Base-by-base conservation (phyloP, 805 yeast genomes). In the Torulaspora franciscae region DNA sequence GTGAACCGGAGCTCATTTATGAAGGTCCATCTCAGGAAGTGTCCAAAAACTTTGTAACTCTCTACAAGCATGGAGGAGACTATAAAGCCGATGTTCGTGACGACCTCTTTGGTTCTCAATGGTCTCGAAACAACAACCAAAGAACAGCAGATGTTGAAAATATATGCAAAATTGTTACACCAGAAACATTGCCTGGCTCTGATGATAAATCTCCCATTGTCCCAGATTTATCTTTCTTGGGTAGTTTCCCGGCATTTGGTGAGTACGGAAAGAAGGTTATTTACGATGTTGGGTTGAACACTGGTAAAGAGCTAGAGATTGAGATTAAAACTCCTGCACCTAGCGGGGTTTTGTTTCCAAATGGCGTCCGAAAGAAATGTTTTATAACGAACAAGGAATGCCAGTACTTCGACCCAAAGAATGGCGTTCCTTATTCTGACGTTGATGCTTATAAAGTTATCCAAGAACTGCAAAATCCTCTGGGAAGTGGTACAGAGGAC, bases 401-500 rank as follows among this genome's bases (percentile, higher is more conserved):
- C 32, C 76, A 79, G 57, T 91, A 87, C 64, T 81, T 84, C 51
- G 98, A 91, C 69, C 98, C 98, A 0, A 74, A 78, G 29, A 80
- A 84, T 24, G 95, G 95, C 29, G 77, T 93, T 42, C 95, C 96
- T 1, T 93, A 93, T 65, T 75, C 82, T 40, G 83, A 82, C 51
- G 85, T 88, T 49, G 90, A 84, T 37, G 82, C 91, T n/a, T 88
- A 81, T 61, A 80, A 77, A 54, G 72, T 83, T 23, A 71, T 86
- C 36, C 76, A 75, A 46, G 77, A 74, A 19, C 62, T 76, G 13
- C 81, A 81, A 52, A 77, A 76, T 29, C 76, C 80, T n/a, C 69
- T 71, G 5, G 70, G 67, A 2, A 73, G 68, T 49, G 56, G 73
- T 4, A 71, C 70, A 37, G 61, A 70, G 23, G 74, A 73, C 17